Evolutionary conservation across 108 stramenopile species (phyloP), one percentile per base, ranked within the genome.

Genomic region (Nitzschia putrida): DNA sequence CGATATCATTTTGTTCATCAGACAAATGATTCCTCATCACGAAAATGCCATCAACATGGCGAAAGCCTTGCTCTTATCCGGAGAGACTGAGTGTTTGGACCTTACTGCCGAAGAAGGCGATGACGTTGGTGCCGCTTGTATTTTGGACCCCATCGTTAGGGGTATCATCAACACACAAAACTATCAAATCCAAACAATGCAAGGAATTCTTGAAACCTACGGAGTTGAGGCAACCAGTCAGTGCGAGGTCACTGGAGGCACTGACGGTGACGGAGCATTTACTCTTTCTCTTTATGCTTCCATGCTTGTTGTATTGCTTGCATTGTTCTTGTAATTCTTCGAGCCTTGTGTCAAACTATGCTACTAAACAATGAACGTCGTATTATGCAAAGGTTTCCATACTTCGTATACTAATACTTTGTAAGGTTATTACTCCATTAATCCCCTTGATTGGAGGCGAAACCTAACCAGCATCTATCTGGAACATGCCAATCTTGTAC

Each of bases 1-100:
- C 41, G 80, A 63, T 43, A 44, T 66, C 3, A 83, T 77, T 0
- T 53, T 88, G 43, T 90, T 90, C 53, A 82, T 89, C 56, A 87
- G 90, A 69, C 94, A 96, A 75, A 96, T 95, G 93, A 95, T 96
- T 41, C 92, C 95, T 20, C 95, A 95, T 74, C 91, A 95, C 67
- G 80, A 92, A 69, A 96, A 96, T 64, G 95, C 94, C 22, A 82
- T 94, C 18, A 96, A 95, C 64, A 96, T 96, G 95, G 93, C 93
- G 3, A 95, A 93, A 75, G 63, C 88, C 3, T 70, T 96, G 39
- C 65, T 96, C 24, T 72, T 82, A 12, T 66, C 65, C 23, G 69
- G 63, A 23, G 72, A 66, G n/a, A 21, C 78, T 7, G 43, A 63
- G 16, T 89, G 88, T 53, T 77, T 72, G 44, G 86, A 82, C 60